These are phyloP conservation scores for Suhomyces yuchorum DNA, from an alignment of 1,139 yeast species.

Conservation along the genomic window DNA sequence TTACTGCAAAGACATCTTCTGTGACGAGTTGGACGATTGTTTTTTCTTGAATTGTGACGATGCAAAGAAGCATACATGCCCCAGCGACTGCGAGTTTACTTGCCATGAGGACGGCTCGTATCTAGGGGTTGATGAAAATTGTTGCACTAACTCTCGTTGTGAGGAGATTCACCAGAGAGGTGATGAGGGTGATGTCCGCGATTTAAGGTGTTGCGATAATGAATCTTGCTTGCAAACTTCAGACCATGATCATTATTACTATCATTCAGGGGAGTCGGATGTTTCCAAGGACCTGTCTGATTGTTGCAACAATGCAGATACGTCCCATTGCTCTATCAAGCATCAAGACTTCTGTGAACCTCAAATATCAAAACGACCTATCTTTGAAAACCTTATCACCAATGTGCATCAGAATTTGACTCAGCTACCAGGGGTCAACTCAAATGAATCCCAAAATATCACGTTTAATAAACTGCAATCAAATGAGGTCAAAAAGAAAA, in stretches of 20 bases:
- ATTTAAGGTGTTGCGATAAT: conserved; percentile 9
- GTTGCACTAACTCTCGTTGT: conserved; percentile 25
- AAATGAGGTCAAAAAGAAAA: conserved; percentile 12
- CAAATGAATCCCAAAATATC: neutral
- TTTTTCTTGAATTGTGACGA: conserved; percentile 41
- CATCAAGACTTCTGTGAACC: conserved; percentile 30
- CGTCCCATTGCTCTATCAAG: neutral
- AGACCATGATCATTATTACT: neutral
- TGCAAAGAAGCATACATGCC: conserved; percentile 11
- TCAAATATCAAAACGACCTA: conserved; percentile 27
- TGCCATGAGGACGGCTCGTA: conserved; percentile 5
- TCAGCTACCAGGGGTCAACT: conserved; percentile 2
- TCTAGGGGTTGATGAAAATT: conserved; percentile 6
- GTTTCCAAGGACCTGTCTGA: conserved; percentile 1
- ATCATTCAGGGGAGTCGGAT: neutral
- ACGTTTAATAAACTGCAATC: neutral
- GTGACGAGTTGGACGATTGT: conserved; percentile 51
- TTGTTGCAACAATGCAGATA: conserved; percentile 2
- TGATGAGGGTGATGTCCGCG: conserved; percentile 9
- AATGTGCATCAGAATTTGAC: conserved; percentile 33
- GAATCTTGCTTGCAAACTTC: conserved; percentile 4
- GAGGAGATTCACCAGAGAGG: conserved; percentile 14
- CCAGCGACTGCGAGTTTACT: conserved; percentile 4
- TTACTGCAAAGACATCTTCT: conserved; percentile 44
- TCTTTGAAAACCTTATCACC: conserved; percentile 39